Percentiles rank a stretch among this genome's conserved stretches.
These are phyloP conservation scores for Angomonas ambiguus DNA, from an alignment of 208 protist species.

Conservation along the genomic window DNA sequence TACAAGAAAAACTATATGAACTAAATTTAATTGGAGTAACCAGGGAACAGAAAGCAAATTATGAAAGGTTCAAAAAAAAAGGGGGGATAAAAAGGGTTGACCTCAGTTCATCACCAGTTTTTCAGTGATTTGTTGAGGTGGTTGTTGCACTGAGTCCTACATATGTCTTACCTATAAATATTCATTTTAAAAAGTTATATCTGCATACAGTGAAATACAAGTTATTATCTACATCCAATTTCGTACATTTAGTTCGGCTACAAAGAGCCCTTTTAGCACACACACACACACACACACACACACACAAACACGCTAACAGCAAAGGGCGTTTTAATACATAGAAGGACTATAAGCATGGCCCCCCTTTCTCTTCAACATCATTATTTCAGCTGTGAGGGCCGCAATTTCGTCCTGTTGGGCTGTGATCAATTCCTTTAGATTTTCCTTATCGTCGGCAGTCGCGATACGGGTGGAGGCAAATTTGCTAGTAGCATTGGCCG, in stretches of 20 bases:
- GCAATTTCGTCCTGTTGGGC: conserved; percentile 92
- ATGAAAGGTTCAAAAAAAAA: background rate
- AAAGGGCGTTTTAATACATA: conserved; percentile 32
- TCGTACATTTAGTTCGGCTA: too few relatives aligned
- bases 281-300: too few relatives aligned
- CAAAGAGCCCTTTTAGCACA: too few relatives aligned
- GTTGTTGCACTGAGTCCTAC: too few relatives aligned
- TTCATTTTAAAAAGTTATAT: too few relatives aligned
- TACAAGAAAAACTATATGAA: background rate
- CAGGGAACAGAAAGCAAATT: conserved; percentile 1
- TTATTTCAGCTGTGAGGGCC: conserved; percentile 87
- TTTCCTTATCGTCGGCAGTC: conserved; percentile 70
- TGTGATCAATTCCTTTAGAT: conserved; percentile 81
- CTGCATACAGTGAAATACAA: too few relatives aligned
- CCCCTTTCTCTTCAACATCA: conserved; percentile 91
- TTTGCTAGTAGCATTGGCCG: conserved; percentile 65
- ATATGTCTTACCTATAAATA: too few relatives aligned
- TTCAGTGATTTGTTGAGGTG: too few relatives aligned
- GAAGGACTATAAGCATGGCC: conserved; percentile 86
- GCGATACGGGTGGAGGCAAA: conserved; percentile 67
- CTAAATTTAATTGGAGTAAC: background rate
- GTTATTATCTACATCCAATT: conserved; percentile 3
- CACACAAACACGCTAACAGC: too few relatives aligned
- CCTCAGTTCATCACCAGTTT: too few relatives aligned
- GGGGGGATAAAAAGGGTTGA: background rate